Base-by-base conservation (phyloP, 768 basidiomycete genomes). In the Naganishia kalamii region DNA sequence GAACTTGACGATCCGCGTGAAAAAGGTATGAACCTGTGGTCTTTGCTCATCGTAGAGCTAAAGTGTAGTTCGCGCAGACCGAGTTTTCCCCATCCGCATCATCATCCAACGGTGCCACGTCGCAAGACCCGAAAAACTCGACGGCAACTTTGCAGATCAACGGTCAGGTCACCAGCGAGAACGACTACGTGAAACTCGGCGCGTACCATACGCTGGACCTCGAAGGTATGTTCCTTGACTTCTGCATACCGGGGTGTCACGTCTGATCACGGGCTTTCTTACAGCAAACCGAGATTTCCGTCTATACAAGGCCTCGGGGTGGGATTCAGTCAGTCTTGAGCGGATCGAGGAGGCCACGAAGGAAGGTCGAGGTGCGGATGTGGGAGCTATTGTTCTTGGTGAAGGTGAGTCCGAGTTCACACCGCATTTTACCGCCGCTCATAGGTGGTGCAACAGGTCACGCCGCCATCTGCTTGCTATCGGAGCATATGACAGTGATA, bases 401-500 rank as follows among this genome's bases (percentile, higher is more conserved):
- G 96, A 99, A 81, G 96, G 84, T 84, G 15, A 49, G 44, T 48
- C 32, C 17, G 15, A 19, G 1, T 32, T 23, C 10, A 23, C 60
- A 48, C 1, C 21, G 32, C 19, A 30, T 32, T 25, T 59, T 40
- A 13, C 4, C 1, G 13, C 25, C n/a, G n/a, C n/a, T 61, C 11
- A 25, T 40, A 8, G 25, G 35, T 46, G n/a, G 21, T 25, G 1
- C 59, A 29, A 25, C 33, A 85, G 85, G 96, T 21, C 87, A 85
- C 1, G 96, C 96, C 0, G 87, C 90, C 11, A 89, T 99, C 76
- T 98, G 96, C 77, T 79, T 99, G 32, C 82, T 99, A 15, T 97
- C 93, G 1, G 88, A 98, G 71, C 93, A 98, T 78, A 93, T 98
- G 87, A 99, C 96, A 1, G 82, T 93, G 30, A 87, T 99, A 35